A percentile compares a stretch with the other conserved stretches of the same genome.
These are phyloP conservation scores for Mycosarcoma maydis DNA, from an alignment of 1,284 basidiomycete genomes.

Conservation along the genomic window DNA sequence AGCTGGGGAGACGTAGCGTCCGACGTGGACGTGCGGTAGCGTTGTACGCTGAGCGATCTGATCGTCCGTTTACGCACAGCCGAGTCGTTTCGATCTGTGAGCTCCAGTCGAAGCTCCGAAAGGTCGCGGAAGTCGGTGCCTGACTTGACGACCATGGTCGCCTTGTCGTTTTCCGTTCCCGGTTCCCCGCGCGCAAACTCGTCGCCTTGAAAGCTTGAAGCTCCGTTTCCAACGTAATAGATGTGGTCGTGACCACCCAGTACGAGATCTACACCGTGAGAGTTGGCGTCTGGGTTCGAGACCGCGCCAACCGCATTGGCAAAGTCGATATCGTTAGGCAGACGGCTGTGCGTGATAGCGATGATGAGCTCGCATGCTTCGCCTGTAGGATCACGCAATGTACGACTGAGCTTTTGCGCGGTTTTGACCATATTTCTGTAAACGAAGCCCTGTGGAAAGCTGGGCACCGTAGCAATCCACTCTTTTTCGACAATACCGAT, in stretches of 20 bases:
- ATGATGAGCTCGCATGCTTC: conserved; percentile 75
- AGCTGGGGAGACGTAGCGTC: conserved; percentile 74
- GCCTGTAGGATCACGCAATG: conserved; percentile 77
- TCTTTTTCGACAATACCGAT: conserved; percentile 86
- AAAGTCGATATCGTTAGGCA: conserved; percentile 73
- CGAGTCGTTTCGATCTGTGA: conserved; percentile 74
- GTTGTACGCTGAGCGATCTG: conserved; percentile 74
- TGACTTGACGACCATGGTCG: conserved; percentile 75
- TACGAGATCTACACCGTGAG: conserved; percentile 84
- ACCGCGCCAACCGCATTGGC: conserved; percentile 74
- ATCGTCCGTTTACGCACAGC: conserved; percentile 76
- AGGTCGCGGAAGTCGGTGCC: conserved; percentile 91
- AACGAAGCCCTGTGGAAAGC: conserved; percentile 79
- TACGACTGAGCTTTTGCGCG: conserved; percentile 71
- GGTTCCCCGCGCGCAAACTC: conserved; percentile 72
- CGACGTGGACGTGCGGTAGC: conserved; percentile 74
- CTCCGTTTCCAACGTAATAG: conserved; percentile 83
- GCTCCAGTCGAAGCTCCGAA: conserved; percentile 76
- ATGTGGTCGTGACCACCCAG: conserved; percentile 91
- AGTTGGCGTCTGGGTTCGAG: conserved; percentile 65
- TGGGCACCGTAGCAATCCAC: conserved; percentile 85
- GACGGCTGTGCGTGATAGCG: conserved; percentile 81
- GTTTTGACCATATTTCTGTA: conserved; percentile 57
- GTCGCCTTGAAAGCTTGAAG: conserved; percentile 77
- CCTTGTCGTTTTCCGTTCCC: conserved; percentile 78